Base-by-base conservation (phyloP, 2,329 filamentous ascomycete species). In the Teratosphaeriaceae sp. region DNA sequence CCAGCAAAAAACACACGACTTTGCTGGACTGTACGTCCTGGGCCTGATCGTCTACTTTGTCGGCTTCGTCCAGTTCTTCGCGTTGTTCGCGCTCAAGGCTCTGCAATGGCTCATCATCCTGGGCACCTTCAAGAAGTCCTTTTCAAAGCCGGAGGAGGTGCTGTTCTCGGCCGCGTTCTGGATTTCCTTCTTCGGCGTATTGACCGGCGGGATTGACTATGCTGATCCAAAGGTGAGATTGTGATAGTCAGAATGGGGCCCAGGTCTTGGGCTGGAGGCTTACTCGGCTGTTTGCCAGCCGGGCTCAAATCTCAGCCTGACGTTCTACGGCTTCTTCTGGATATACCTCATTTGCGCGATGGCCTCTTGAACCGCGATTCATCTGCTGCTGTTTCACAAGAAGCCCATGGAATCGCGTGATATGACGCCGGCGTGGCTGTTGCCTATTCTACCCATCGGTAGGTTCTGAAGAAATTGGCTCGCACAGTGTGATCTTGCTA, bases 141-240 rank as follows among this genome's bases (percentile, higher is more conserved):
- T 42, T 12, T 19, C 20, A 6, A 30, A 42, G n/a, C 30, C 39
- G 13, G 27, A 33, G n/a, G 23, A 42, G 21, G 39, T 21, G n/a
- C 29, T 42, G 27, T 42, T 42, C 39, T 42, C 31, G 20, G 27
- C 39, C 6, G 30, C 39, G 3, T 42, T 42, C 29, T 42, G 39
- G 39, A 42, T 42, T 16, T 21, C 27, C 5, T 34, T 13, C 12
- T 42, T 21, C 21, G 39, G 39, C 22, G 27, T 42, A 19, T 18
- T 42, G 13, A 13, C 13, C 24, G 24, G 24, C 8, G 24, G 8
- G 24, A 27, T n/a, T n/a, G n/a, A n/a, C n/a, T n/a, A n/a, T n/a
- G n/a, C n/a, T n/a, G n/a, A n/a, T n/a, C n/a, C n/a, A n/a, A n/a
- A n/a, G n/a, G n/a, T n/a, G n/a, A n/a, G n/a, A n/a, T n/a, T n/a